Evolutionary conservation across 73 alveolate species (phyloP).

Genomic region (Symbiodinium natans): DNA sequence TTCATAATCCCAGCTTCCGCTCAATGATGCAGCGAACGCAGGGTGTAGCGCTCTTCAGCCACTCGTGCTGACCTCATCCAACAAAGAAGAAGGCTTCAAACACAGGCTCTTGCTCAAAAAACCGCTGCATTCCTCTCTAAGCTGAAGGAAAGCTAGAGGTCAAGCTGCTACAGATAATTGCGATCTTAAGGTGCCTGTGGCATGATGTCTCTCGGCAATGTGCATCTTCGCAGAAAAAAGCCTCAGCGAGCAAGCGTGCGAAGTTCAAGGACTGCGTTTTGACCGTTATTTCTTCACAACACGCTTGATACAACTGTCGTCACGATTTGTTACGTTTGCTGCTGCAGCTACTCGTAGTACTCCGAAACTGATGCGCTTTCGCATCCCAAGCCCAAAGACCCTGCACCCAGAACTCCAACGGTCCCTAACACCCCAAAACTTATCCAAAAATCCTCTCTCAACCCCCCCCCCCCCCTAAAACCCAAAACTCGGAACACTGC

Average conservation of each 20-base stretch:
- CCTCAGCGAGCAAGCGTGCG: constrained; percentile 13
- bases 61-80: constrained; percentile 1
- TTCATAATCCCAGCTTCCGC: constrained; percentile 1
- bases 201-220: neutral
- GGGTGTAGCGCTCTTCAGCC: constrained; percentile 11
- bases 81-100: neutral
- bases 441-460: neutral
- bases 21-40: neutral
- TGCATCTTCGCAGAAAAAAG: neutral
- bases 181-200: constrained; percentile 4
- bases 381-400: neutral
- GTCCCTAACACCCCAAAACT: neutral
- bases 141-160: neutral
- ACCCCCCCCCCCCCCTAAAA: neutral
- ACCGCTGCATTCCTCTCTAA: neutral
- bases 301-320: neutral
- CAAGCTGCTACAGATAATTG: neutral
- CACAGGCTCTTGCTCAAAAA: neutral
- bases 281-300: neutral
- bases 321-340: neutral
- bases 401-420: neutral
- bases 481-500: neutral
- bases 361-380: neutral
- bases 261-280: neutral
- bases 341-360: neutral